phyloP scores from a whole-genome alignment of 768 basidiomycete genomes.

The Suillus variegatus region DNA sequence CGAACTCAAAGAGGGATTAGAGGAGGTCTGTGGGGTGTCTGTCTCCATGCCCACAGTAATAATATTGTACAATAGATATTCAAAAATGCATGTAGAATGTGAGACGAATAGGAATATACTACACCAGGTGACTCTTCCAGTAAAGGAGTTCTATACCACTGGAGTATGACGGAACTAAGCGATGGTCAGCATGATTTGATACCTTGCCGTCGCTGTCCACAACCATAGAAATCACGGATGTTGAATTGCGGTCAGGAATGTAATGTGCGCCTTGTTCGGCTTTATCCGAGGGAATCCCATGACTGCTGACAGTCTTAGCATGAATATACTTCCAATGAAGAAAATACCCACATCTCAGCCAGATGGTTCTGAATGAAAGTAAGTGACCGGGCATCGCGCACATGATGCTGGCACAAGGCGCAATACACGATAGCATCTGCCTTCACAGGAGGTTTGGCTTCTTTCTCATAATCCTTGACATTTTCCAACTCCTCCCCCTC shows the following conservation, averaged over 20 bases:
- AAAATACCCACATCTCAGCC: neutral
- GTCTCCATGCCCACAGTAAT: too few relatives aligned
- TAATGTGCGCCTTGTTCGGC: neutral
- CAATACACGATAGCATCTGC: neutral
- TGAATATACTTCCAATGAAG: neutral
- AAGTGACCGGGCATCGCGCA: neutral
- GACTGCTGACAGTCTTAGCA: neutral
- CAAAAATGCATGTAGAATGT: neutral
- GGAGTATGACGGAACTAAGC: constrained; percentile 1
- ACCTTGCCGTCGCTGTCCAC: neutral
- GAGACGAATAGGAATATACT: neutral
- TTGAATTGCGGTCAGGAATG: neutral
- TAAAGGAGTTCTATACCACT: neutral
- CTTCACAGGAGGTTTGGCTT: neutral
- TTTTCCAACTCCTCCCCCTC: neutral
- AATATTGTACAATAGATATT: neutral
- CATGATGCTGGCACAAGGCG: constrained; percentile 4
- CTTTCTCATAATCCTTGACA: constrained; percentile 2
- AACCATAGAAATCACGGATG: neutral
- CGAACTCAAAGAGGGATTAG: too few relatives aligned
- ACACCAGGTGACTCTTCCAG: neutral
- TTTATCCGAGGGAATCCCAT: neutral
- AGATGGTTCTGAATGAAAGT: neutral
- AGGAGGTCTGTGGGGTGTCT: too few relatives aligned
- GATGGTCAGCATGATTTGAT: neutral